These are phyloP conservation scores for Cornus kousa DNA, from an alignment of 148 eudicot species.

Conservation along the genomic window DNA sequence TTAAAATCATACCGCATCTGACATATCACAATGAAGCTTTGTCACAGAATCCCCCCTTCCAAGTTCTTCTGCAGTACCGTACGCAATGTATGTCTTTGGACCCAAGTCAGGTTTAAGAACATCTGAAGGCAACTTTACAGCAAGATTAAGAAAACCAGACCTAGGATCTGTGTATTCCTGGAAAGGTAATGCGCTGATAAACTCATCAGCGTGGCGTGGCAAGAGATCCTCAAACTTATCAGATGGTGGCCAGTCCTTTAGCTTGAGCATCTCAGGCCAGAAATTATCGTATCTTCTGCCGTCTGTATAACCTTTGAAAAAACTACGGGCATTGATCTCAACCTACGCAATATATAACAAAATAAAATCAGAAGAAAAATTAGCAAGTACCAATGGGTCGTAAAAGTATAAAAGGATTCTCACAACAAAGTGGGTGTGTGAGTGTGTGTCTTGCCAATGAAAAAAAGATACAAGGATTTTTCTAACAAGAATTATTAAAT, in stretches of 20 bases:
- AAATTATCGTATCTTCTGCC: constrained; percentile 66
- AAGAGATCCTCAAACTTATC: constrained; percentile 78
- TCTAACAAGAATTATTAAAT: not conserved
- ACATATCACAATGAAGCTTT: constrained; percentile 95
- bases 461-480: not conserved
- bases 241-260: constrained; percentile 98
- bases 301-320: constrained; percentile 68
- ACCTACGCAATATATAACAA: constrained; percentile 43
- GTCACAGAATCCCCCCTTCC: constrained; percentile 95
- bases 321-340: constrained; percentile 54
- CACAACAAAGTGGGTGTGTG: not conserved
- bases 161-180: constrained; percentile 86
- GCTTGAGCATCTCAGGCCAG: constrained; percentile 98
- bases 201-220: constrained; percentile 89
- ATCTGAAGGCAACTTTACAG: constrained; percentile 58
- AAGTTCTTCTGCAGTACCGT: constrained; percentile 72
- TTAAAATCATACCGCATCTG: constrained; percentile 76
- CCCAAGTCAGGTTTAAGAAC: constrained; percentile 87
- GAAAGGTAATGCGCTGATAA: constrained; percentile 72
- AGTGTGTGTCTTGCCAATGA: too few relatives aligned
- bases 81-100: constrained; percentile 91
- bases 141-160: constrained; percentile 75
- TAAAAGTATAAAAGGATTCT: not conserved
- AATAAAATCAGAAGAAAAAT: not conserved
- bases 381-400: not conserved